phyloP scores from a whole-genome alignment of 495 filamentous ascomycete species.

The Tuber calosporum region DNA sequence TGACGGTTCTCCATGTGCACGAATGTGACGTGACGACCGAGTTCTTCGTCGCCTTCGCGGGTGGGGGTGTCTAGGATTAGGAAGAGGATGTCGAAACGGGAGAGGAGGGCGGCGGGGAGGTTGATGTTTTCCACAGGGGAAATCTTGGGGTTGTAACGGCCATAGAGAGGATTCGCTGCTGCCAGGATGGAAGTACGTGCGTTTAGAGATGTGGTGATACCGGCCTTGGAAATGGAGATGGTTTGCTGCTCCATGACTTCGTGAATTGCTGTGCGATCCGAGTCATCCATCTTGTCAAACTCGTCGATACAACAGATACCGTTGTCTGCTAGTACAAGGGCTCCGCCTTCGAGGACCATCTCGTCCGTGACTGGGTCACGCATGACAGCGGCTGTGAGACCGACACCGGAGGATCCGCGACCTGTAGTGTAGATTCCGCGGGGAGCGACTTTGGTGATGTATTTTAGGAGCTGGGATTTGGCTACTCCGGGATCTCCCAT shows the following conservation, averaged over 20 bases:
- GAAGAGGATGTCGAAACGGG: conserved; percentile 95
- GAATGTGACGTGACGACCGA: conserved; percentile 92
- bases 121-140: conserved; percentile 99
- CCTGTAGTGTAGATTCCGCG: conserved; percentile 97
- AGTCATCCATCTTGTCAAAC: conserved; percentile 99
- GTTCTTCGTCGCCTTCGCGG: conserved; percentile 78
- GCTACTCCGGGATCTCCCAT: conserved; percentile 99
- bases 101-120: conserved; percentile 86
- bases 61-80: conserved; percentile 88
- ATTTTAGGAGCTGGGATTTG: conserved; percentile 95
- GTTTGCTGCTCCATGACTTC: conserved; percentile 99
- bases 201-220: conserved; percentile 92
- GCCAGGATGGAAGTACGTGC: conserved; percentile 96
- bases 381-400: conserved; percentile 97
- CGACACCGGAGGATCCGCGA: conserved; percentile 89
- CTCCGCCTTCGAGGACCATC: conserved; percentile 96
- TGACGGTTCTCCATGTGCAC: conserved; percentile 97
- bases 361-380: conserved; percentile 96
- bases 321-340: conserved; percentile 91
- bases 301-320: conserved; percentile 99
- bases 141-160: conserved; percentile 93
- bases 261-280: conserved; percentile 93
- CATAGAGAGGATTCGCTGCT: conserved; percentile 93
- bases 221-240: conserved; percentile 96
- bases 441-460: conserved; percentile 95